Percentiles rank a stretch among this genome's conserved stretches.
Evolutionary conservation across 2,329 filamentous ascomycete genomes (phyloP).

Genomic region (Fusarium hostae): DNA sequence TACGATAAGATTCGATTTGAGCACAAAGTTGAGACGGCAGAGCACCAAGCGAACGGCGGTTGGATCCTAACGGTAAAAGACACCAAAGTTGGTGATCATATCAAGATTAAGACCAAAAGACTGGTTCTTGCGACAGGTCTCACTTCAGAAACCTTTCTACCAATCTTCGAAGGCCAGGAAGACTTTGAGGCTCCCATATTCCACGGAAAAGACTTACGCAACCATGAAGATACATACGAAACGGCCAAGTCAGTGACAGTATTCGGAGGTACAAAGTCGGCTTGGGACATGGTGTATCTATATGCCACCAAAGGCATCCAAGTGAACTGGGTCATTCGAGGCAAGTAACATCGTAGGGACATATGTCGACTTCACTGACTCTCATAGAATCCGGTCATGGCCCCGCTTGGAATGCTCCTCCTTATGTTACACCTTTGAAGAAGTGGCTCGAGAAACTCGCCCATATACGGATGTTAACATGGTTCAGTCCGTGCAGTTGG

Average conservation of each 20-base stretch:
- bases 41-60: conserved; percentile 54
- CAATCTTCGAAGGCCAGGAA: conserved; percentile 59
- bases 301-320: conserved; percentile 65
- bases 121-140: conserved; percentile 67
- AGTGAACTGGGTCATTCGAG: conserved; percentile 70
- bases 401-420: conserved; percentile 64
- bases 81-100: conserved; percentile 14
- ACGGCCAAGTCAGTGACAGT: conserved; percentile 61
- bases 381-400: conserved; percentile 58
- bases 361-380: conserved; percentile 25
- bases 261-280: conserved; percentile 72
- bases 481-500: conserved; percentile 75
- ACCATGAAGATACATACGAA: conserved; percentile 54
- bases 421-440: conserved; percentile 71
- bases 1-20: conserved; percentile 53
- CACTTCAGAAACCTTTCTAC: conserved; percentile 60
- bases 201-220: conserved; percentile 59
- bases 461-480: conserved; percentile 66
- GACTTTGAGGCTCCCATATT: conserved; percentile 60
- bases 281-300: conserved; percentile 72
- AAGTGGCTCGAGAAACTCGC: conserved; percentile 69
- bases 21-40: conserved; percentile 55
- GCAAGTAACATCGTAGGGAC: conserved; percentile 41
- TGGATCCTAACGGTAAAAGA: conserved; percentile 50
- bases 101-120: conserved; percentile 55